Conservation (phyloP, 257 asterid genomes). For the Nicotiana otophora region DNA sequence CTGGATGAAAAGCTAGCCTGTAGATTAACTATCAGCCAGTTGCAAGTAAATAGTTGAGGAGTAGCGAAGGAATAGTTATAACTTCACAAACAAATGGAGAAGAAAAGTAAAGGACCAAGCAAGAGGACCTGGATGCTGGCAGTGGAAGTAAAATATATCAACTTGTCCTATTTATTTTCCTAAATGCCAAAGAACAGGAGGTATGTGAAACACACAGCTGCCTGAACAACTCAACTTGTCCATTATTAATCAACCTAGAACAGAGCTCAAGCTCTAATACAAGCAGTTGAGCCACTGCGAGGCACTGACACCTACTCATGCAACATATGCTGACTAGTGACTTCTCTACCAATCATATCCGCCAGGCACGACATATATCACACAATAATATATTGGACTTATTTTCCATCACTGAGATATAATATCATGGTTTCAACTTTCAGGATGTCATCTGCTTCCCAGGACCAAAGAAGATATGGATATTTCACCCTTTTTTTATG, state of each 20-base stretch:
- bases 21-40: conserved; percentile 14
- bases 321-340: too few species aligned
- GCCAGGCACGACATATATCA: too few species aligned
- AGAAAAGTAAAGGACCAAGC: background rate
- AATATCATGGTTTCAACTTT: background rate
- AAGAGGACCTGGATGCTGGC: background rate
- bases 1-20: conserved; percentile 36
- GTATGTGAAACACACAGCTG: background rate
- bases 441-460: background rate
- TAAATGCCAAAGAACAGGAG: background rate
- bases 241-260: background rate
- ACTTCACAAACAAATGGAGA: background rate
- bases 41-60: background rate
- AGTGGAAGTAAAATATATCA: background rate
- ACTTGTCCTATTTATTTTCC: background rate
- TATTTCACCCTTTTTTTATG: background rate
- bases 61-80: background rate
- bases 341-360: too few species aligned
- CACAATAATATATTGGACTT: too few species aligned
- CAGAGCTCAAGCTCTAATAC: too few species aligned
- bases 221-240: background rate
- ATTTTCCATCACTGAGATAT: background rate
- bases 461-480: background rate
- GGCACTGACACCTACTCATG: too few species aligned
- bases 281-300: too few species aligned